A percentile compares a stretch with the other conserved stretches of the same genome.
Conservation (phyloP, 2,329 filamentous ascomycete genomes). For the Aureobasidium sp. region DNA sequence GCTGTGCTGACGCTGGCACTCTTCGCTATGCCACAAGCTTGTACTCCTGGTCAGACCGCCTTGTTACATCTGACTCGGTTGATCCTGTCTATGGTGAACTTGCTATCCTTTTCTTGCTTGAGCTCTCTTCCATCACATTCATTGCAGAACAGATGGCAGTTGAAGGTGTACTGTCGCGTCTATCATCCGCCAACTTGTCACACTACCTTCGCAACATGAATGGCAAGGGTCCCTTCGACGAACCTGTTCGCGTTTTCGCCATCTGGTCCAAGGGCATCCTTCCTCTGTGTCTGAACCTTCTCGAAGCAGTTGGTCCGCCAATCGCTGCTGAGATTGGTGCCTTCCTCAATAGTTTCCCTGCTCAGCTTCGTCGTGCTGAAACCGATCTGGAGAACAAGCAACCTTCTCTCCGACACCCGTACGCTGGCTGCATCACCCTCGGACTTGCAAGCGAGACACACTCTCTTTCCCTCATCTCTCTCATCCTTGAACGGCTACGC, state of each 20-base stretch:
- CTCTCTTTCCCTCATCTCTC: conserved; percentile 66
- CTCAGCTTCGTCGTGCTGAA: conserved; percentile 65
- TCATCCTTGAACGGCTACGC: conserved; percentile 62
- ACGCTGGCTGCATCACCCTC: conserved; percentile 61
- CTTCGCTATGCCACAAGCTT: conserved; percentile 77
- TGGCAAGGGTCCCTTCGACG: conserved; percentile 71
- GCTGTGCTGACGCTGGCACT: conserved; percentile 56
- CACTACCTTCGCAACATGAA: conserved; percentile 64
- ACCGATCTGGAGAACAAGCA: conserved; percentile 61
- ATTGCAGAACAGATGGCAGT: conserved; percentile 87
- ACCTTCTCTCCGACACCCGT: conserved; percentile 31
- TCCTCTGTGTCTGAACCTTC: conserved; percentile 80
- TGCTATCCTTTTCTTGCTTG: conserved; percentile 80
- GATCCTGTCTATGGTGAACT: conserved; percentile 92
- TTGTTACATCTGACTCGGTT: conserved; percentile 61
- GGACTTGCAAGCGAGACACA: conserved; percentile 70
- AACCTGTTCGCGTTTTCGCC: conserved; percentile 68
- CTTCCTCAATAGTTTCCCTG: conserved; percentile 84
- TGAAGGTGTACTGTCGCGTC: conserved; percentile 71
- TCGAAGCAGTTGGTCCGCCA: conserved; percentile 71
- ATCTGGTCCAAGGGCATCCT: conserved; percentile 88
- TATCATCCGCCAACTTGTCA: conserved; percentile 72
- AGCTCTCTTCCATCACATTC: conserved; percentile 71
- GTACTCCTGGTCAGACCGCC: conserved; percentile 87
- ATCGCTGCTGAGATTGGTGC: conserved; percentile 77